phyloP scores from a whole-genome alignment of 495 filamentous ascomycete genomes.

The Xylaria acuta region DNA sequence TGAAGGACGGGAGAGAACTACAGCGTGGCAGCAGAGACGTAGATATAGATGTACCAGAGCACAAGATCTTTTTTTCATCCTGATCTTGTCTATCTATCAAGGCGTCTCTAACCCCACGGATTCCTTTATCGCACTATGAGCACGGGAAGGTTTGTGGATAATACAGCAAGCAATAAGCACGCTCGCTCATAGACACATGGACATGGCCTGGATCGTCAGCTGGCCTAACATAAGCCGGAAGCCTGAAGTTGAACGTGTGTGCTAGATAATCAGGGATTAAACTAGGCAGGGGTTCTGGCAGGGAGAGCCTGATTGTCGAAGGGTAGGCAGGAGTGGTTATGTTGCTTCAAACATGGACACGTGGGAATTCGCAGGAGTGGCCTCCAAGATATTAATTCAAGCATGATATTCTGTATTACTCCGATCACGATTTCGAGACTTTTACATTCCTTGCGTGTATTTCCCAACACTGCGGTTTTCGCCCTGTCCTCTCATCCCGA shows the following conservation, averaged over 20 bases:
- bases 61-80: neutral
- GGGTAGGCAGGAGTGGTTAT: neutral
- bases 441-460: constrained; percentile 12
- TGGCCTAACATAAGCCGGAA: neutral
- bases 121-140: neutral
- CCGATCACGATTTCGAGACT: neutral
- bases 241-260: neutral
- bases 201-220: neutral
- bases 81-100: neutral
- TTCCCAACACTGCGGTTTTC: neutral
- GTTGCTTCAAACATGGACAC: neutral
- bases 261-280: neutral
- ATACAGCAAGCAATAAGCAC: neutral
- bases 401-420: neutral
- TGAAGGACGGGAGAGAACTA: neutral
- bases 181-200: neutral
- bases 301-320: neutral
- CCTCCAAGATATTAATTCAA: neutral
- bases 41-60: neutral
- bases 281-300: neutral
- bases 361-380: neutral
- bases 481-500: neutral
- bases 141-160: neutral
- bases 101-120: neutral
- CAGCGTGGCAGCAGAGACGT: neutral